Conservation (phyloP, 192 early-diverging fungal species). For the Entrophospora sp. region DNA sequence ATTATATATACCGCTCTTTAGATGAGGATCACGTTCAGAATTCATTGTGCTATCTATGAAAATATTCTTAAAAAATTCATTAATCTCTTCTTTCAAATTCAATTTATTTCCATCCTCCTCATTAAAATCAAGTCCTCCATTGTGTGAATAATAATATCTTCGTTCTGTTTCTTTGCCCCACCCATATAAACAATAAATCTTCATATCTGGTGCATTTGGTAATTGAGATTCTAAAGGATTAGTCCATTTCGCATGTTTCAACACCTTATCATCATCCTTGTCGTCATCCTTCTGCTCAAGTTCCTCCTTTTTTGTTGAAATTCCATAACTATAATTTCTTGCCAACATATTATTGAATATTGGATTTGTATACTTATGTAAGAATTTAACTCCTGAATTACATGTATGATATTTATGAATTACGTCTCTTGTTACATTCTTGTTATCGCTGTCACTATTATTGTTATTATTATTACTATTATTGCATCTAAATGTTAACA, state of each 20-base stretch:
- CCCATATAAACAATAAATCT: conserved; percentile 79
- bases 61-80: conserved; percentile 12
- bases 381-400: conserved; percentile 31
- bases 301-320: conserved; percentile 48
- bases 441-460: neutral
- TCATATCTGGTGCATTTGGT: conserved; percentile 63
- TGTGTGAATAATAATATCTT: conserved; percentile 63
- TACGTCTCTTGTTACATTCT: neutral
- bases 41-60: conserved; percentile 48
- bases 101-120: conserved; percentile 14
- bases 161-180: conserved; percentile 72
- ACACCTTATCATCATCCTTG: too few species aligned
- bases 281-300: conserved; percentile 49
- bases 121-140: conserved; percentile 22
- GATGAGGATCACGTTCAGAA: conserved; percentile 42
- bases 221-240: conserved; percentile 71
- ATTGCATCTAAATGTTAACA: conserved; percentile 39
- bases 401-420: neutral
- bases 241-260: conserved; percentile 61
- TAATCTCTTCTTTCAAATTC: conserved; percentile 10
- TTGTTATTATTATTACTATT: neutral
- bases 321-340: conserved; percentile 57
- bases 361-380: conserved; percentile 41
- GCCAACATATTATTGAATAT: conserved; percentile 43
- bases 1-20: conserved; percentile 60